Evolutionary conservation across 202 grass and related monocot genomes (phyloP), one percentile per base, ranked within the genome.

Genomic region (Carex arenaria): DNA sequence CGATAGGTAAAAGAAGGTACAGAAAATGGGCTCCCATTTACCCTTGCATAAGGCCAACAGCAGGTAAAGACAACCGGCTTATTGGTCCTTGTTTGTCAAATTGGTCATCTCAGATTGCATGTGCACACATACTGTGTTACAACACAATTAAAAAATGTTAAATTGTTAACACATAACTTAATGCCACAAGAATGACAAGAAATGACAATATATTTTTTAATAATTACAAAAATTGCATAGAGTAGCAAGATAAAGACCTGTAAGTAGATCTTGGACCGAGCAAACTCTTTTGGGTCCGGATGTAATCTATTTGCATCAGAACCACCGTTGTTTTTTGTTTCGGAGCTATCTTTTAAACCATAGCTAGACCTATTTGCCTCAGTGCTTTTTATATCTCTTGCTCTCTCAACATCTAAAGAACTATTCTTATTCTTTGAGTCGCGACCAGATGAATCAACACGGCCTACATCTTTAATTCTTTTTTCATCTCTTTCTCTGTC

Each of bases 181-280:
- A 34, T 9, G 26, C 34, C 51, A 57, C 64, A 40, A 61, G 38
- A 38, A 53, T 38, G 19, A 67, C 81, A 70, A 51, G 1, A 13
- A 15, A 43, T 13, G 13, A 36, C 32, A 84, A 57, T 10, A 42
- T 36, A 2, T 5, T 38, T 47, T 20, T 45, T 20, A 67, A 17
- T 14, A 59, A 72, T 19, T 4, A 19, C 15, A 84, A 38, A 74
- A 23, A 49, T 30, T 81, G 67, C 34, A 67, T 65, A 80, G 70
- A 78, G 76, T 81, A 78, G 69, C 17, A 86, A 89, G 73, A 10
- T 55, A 70, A 49, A 79, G 87, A 98, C 95, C 95, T 98, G 91
- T 60, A 90, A 85, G 68, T 71, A 92, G 14, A 91, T 86, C 75
- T 84, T 87, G 84, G 86, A 89, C n/a, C 71, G 72, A 40, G 84